These are phyloP conservation scores for Arthrinium phaeospermum DNA, from an alignment of 2,329 filamentous ascomycete genomes.

Conservation along the genomic window DNA sequence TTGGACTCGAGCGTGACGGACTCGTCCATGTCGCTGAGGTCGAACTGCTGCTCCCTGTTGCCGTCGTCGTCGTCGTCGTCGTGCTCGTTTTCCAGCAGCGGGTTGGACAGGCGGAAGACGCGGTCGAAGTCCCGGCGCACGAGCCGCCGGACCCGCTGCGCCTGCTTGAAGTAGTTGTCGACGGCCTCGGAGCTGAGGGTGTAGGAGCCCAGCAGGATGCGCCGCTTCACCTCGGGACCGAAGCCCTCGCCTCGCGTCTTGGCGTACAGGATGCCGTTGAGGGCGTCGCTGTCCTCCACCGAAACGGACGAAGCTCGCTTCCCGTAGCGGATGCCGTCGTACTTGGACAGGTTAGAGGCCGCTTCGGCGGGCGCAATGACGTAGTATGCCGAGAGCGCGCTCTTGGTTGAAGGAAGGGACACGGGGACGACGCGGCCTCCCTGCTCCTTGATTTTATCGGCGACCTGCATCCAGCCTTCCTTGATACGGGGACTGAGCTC, in stretches of 20 bases:
- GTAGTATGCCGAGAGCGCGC: constrained; percentile 92
- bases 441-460: constrained; percentile 63
- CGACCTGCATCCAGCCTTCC: constrained; percentile 69
- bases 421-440: constrained; percentile 78
- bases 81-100: constrained; percentile 50
- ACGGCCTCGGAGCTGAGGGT: constrained; percentile 88
- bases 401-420: constrained; percentile 80
- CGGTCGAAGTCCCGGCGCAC: constrained; percentile 87
- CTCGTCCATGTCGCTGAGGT: constrained; percentile 66
- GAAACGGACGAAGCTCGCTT: constrained; percentile 50
- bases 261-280: constrained; percentile 74
- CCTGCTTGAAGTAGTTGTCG: constrained; percentile 96
- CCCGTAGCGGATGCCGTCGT: constrained; percentile 95
- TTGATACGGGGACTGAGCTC: constrained; percentile 77
- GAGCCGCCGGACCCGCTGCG: constrained; percentile 83
- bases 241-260: constrained; percentile 76
- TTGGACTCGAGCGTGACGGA: constrained; percentile 58
- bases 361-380: constrained; percentile 94
- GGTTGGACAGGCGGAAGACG: constrained; percentile 74
- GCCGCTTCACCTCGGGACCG: constrained; percentile 82
- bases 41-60: constrained; percentile 52
- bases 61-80: not conserved
- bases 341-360: constrained; percentile 94
- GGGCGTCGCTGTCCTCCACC: constrained; percentile 52
- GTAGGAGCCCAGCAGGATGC: constrained; percentile 89